A percentile compares a stretch with the other conserved stretches of the same genome.
Conservation (phyloP, 257 asterid genomes). For the Capsicum baccatum region DNA sequence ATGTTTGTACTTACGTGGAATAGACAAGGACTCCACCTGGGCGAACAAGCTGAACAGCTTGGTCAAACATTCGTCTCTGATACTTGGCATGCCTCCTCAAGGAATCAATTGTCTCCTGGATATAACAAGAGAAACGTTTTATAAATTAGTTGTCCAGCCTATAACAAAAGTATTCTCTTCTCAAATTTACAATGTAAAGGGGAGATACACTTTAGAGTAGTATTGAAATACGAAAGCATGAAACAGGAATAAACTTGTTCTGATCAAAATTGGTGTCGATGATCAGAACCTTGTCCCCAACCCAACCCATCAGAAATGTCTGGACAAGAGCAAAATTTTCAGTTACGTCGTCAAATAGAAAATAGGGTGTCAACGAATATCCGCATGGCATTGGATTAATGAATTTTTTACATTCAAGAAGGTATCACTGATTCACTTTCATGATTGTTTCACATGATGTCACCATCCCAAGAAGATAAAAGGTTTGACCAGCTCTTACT, state of each 20-base stretch:
- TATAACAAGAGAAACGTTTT: slow-evolving; percentile 29
- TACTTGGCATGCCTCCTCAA: slow-evolving; percentile 82
- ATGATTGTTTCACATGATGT: background rate
- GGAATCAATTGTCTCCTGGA: slow-evolving; percentile 82
- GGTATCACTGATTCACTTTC: background rate
- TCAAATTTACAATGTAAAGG: background rate
- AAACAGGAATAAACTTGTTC: background rate
- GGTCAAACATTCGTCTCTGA: slow-evolving; percentile 92
- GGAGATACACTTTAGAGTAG: slow-evolving; percentile 11
- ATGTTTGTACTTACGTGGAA: slow-evolving; percentile 76
- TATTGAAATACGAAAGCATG: background rate
- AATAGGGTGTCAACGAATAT: slow-evolving; percentile 14
- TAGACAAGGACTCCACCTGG: slow-evolving; percentile 95
- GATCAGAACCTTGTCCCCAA: background rate
- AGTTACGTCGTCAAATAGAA: slow-evolving; percentile 1
- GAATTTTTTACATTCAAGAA: background rate
- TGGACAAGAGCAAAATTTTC: background rate
- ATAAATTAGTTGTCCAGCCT: background rate
- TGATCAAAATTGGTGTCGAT: background rate
- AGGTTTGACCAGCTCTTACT: slow-evolving; percentile 1
- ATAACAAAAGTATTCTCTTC: background rate
- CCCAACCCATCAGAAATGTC: background rate
- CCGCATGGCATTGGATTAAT: background rate
- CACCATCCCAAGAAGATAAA: slow-evolving; percentile 15
- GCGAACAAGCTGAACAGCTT: slow-evolving; percentile 97